Evolutionary conservation across 208 protist species (phyloP), one percentile per base, ranked within the genome.

Genomic region (Trypanosoma caninum): DNA sequence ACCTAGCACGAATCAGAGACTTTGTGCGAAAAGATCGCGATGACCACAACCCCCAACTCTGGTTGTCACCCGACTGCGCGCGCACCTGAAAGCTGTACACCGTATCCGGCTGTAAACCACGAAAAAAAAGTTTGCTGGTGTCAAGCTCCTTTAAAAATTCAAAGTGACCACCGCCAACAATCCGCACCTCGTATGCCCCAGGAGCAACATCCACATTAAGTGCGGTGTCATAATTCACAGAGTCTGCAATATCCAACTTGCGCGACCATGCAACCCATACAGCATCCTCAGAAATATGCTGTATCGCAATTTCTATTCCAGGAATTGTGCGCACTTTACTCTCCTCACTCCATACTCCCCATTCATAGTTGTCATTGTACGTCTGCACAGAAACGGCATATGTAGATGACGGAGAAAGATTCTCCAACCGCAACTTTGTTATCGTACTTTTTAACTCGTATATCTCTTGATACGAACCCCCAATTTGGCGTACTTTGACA

Each of bases 291-390:
- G 87, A 85, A 40, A 93, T 76, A 72, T 93, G 78, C 55, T 92
- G 81, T 14, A 97, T 59, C 34, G 81, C 48, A 63, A 97, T 90
- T 42, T 83, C 73, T 74, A 97, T 87, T 34, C 79, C 78, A 11
- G 88, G 81, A 50, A 92, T 87, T 20, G 91, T 97, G 30, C 87
- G 80, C 55, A 92, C 82, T 69, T 84, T 88, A 23, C 66, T 70
- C 76, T 95, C 91, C 55, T 90, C 84, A 64, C 85, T 88, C 86
- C 89, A 95, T 44, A 88, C 77, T 28, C 91, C 91, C 89, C 89
- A 95, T 62, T 91, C 84, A 70, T 80, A 88, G 75, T 92, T 86
- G 69, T 94, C 87, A 75, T 91, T 93, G 74, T 84, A 97, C 16
- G 91, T 95, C 65, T 94, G 87, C 48, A 97, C 89, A 9, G 85